A percentile compares a stretch with the other conserved stretches of the same genome.
Evolutionary conservation across 179 eudicot species (phyloP).

Genomic region (Nepenthes alata): DNA sequence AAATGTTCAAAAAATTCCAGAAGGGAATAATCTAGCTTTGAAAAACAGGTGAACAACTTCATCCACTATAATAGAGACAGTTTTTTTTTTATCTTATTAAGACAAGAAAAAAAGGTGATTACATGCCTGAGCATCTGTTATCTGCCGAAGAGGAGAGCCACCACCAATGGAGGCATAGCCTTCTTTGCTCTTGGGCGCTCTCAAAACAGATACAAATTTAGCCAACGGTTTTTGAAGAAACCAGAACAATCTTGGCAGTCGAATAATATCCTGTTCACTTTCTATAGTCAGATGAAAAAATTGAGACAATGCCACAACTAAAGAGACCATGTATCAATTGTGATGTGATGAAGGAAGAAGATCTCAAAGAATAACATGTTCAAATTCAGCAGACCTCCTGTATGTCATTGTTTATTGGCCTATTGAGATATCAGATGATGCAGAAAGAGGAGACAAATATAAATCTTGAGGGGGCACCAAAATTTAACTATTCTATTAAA

Average conservation of each 20-base stretch:
- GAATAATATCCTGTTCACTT: conserved; percentile 78
- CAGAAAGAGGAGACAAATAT: too few relatives aligned
- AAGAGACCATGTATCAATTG: too few relatives aligned
- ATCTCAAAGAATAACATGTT: too few relatives aligned
- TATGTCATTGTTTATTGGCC: too few relatives aligned
- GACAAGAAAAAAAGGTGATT: background rate
- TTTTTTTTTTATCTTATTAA: background rate
- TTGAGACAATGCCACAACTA: background rate
- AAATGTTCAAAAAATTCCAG: background rate
- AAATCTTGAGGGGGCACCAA: too few relatives aligned
- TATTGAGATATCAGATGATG: too few relatives aligned
- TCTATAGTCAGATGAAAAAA: conserved; percentile 16
- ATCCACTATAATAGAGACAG: background rate
- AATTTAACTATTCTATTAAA: too few relatives aligned
- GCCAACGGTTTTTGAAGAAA: conserved; percentile 98
- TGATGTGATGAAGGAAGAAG: too few relatives aligned
- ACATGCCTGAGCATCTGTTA: conserved; percentile 94
- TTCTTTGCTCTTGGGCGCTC: conserved; percentile 99
- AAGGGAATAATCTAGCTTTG: background rate
- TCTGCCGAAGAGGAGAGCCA: conserved; percentile 93
- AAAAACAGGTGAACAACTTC: conserved; percentile 3
- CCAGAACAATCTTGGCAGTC: conserved; percentile 84
- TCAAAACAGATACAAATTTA: conserved; percentile 74
- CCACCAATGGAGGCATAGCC: conserved; percentile 99
- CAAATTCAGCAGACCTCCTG: too few relatives aligned